Percentiles rank a stretch among this genome's conserved stretches.
Conservation (phyloP, 2,329 filamentous ascomycete genomes). For the Hypoxylon sp. region DNA sequence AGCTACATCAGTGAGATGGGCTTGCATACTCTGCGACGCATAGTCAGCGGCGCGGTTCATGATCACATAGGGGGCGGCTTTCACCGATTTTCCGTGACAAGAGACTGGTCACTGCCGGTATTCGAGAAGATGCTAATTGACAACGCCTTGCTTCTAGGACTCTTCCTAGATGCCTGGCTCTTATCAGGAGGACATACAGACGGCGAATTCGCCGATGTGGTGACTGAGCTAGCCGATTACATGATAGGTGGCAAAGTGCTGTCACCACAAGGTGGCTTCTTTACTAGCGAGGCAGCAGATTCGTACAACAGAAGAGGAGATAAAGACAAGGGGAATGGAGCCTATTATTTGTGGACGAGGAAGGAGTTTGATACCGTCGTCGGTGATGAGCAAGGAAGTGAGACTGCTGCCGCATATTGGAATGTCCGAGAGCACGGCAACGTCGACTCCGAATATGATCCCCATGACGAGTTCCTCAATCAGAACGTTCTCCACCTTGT, state of each 20-base stretch:
- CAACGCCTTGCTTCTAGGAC: constrained; percentile 82
- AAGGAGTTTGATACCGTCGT: constrained; percentile 85
- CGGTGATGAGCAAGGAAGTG: constrained; percentile 68
- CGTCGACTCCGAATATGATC: constrained; percentile 80
- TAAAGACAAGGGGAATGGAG: constrained; percentile 84
- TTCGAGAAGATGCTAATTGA: constrained; percentile 98
- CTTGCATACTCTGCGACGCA: constrained; percentile 78
- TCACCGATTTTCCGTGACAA: constrained; percentile 83
- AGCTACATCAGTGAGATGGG: constrained; percentile 79
- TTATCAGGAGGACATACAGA: constrained; percentile 59
- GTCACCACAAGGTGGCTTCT: constrained; percentile 76
- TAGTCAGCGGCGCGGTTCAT: constrained; percentile 64
- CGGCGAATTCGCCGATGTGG: constrained; percentile 77
- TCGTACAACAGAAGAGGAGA: constrained; percentile 79
- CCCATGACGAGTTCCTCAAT: constrained; percentile 92
- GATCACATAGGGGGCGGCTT: constrained; percentile 67
- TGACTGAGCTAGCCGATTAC: constrained; percentile 87
- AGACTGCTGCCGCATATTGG: constrained; percentile 84
- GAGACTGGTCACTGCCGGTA: constrained; percentile 92
- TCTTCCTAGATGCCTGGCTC: constrained; percentile 88
- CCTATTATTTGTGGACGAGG: constrained; percentile 92
- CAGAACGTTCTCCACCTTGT: constrained; percentile 86
- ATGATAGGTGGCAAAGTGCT: constrained; percentile 76
- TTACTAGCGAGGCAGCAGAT: constrained; percentile 89
- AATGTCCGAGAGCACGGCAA: constrained; percentile 86